Conservation (phyloP, 2,329 filamentous ascomycete genomes). For the Ascosphaera apis region DNA sequence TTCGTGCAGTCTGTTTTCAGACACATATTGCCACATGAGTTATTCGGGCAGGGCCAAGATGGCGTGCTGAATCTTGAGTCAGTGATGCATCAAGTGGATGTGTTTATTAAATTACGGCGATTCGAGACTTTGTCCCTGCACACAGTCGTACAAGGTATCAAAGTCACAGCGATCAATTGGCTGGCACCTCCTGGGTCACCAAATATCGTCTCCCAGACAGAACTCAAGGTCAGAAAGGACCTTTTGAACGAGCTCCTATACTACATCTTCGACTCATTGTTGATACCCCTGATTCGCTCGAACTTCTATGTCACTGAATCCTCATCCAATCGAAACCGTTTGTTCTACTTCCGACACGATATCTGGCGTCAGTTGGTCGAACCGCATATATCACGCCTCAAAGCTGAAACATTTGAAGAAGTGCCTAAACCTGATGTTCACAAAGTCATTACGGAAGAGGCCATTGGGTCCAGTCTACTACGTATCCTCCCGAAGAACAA, state of each 20-base stretch:
- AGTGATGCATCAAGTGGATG: constrained; percentile 47
- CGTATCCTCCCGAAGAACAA: constrained; percentile 60
- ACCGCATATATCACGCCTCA: constrained; percentile 45
- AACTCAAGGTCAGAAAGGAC: constrained; percentile 29
- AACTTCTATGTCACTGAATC: constrained; percentile 95
- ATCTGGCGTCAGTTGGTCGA: constrained; percentile 60
- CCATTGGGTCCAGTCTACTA: constrained; percentile 54
- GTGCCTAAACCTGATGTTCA: constrained; percentile 35
- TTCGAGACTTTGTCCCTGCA: constrained; percentile 67
- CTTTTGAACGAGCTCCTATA: constrained; percentile 72
- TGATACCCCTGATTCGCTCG: constrained; percentile 65
- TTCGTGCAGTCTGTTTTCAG: constrained; percentile 61
- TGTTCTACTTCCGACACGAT: constrained; percentile 92
- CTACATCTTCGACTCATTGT: constrained; percentile 73
- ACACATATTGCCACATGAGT: constrained; percentile 47
- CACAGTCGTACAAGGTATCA: constrained; percentile 50
- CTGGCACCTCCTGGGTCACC: constrained; percentile 30
- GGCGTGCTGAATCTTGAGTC: constrained; percentile 35
- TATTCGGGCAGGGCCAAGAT: constrained; percentile 42
- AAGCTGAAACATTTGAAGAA: constrained; percentile 55
- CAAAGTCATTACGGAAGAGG: constrained; percentile 34
- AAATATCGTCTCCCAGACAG: constrained; percentile 6
- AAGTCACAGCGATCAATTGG: constrained; percentile 51
- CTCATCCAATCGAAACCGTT: constrained; percentile 48
- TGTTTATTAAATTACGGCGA: constrained; percentile 52